These are phyloP conservation scores for Diaporthe eres DNA, from an alignment of 2,329 filamentous ascomycete genomes.

Conservation along the genomic window DNA sequence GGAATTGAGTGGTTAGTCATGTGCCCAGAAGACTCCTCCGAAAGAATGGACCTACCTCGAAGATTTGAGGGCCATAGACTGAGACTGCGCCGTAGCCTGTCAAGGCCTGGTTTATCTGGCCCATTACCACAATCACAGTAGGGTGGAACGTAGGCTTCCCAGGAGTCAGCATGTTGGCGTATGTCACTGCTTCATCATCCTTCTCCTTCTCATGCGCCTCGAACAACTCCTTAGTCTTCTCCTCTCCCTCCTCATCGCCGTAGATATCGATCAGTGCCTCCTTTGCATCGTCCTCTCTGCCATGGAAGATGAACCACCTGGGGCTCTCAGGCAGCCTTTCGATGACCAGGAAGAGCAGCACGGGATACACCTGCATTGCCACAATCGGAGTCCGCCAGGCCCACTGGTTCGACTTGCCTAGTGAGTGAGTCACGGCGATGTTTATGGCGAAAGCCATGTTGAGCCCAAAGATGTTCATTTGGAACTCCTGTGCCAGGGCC, in stretches of 20 bases:
- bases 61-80: conserved; percentile 75
- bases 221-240: conserved; percentile 59
- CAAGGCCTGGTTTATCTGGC: conserved; percentile 72
- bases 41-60: conserved; percentile 50
- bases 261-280: conserved; percentile 63
- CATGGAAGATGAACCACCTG: conserved; percentile 69
- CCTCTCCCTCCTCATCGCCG: conserved; percentile 56
- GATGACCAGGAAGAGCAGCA: conserved; percentile 66
- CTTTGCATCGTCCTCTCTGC: conserved; percentile 63
- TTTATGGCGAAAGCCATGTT: conserved; percentile 74
- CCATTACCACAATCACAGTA: conserved; percentile 73
- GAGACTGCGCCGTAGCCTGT: conserved; percentile 72
- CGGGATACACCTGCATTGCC: conserved; percentile 71
- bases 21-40: neutral
- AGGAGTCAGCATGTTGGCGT: conserved; percentile 71
- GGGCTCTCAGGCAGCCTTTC: conserved; percentile 69
- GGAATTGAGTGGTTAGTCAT: neutral
- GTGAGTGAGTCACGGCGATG: conserved; percentile 63
- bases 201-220: conserved; percentile 65
- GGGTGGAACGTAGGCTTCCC: conserved; percentile 70
- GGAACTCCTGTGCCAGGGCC: conserved; percentile 74
- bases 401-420: conserved; percentile 71
- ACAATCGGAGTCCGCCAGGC: conserved; percentile 74
- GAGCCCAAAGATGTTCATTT: conserved; percentile 74
- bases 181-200: conserved; percentile 59